Base-by-base conservation (phyloP, 1,284 basidiomycete species). In the Neolentinus lepideus region DNA sequence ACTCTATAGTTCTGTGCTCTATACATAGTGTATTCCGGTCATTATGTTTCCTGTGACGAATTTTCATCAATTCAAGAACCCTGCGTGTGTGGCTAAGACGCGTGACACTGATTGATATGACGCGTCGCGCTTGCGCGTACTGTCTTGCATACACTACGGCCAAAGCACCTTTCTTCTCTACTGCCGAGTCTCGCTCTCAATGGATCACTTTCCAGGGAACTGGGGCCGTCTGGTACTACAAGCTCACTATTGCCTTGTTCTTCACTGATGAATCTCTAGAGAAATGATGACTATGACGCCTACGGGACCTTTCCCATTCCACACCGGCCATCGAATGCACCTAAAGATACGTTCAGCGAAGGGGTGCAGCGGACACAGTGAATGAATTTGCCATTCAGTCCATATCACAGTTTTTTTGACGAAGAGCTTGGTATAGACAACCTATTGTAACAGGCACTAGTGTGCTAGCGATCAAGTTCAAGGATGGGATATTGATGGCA, bases 401-500 rank as follows among this genome's bases (percentile, higher is more conserved):
- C 22, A 19, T 22, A 21, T 38, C 58, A 56, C 56, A 38, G 36
- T n/a, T 57, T n/a, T 57, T 14, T 14, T 54, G 16, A 46, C 10
- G 26, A 54, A 2, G 52, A 14, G 6, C 10, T 11, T 31, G 29
- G 12, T 4, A 8, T 36, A 94, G 92, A 66, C 91, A 96, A 66
- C 96, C 97, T 6, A 89, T 99, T 60, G 94, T 98, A 14, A 99
- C 96, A 0, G 97, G 96, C 62, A 97, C 96, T 3, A 95, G 92
- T 56, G 93, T 99, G 8, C 80, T 99, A 36, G 97, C 90, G 4
- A 78, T 99, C 69, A 91, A 91, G 71, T 99, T 84, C 81, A 94
- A 95, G 70, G 94, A 93, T 64, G 96, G 97, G 2, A 86, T 99
- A 62, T 98, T 99, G 93, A 86, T 99, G 76, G 94, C 97, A n/a